phyloP scores from a whole-genome alignment of 2,329 filamentous ascomycete genomes.

The Diaporthe eres region DNA sequence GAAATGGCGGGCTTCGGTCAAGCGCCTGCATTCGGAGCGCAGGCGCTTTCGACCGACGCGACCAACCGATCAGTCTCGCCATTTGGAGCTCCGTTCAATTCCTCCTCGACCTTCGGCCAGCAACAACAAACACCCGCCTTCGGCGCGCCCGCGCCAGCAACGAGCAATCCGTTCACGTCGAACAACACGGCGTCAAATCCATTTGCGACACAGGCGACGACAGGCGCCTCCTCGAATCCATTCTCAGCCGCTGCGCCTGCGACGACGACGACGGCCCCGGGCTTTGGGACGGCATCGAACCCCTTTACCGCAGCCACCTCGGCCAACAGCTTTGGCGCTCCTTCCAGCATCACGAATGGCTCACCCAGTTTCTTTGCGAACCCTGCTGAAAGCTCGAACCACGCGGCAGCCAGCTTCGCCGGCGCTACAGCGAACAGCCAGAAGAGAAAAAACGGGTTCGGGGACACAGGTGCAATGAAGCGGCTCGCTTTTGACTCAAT shows the following conservation, averaged over 20 bases:
- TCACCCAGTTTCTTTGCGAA: constrained; percentile 24
- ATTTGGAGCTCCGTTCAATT: constrained; percentile 41
- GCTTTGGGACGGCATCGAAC: constrained; percentile 27
- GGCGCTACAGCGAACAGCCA: constrained; percentile 21
- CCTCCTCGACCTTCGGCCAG: constrained; percentile 35
- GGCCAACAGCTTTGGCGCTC: constrained; percentile 31
- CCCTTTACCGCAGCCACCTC: constrained; percentile 35
- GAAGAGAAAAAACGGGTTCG: constrained; percentile 41
- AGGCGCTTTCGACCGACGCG: constrained; percentile 42
- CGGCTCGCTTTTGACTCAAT: constrained; percentile 26
- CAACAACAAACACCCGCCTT: constrained; percentile 37
- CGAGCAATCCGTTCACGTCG: constrained; percentile 39
- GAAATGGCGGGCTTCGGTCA: constrained; percentile 43
- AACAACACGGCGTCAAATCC: constrained; percentile 38
- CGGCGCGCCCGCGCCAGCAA: constrained; percentile 27
- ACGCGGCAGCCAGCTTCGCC: neutral
- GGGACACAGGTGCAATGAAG: constrained; percentile 31
- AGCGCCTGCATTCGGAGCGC: constrained; percentile 42
- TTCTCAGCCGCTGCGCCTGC: constrained; percentile 25
- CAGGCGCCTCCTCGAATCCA: constrained; percentile 24
- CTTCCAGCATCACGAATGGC: constrained; percentile 14
- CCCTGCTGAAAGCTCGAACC: constrained; percentile 1
- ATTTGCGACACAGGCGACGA: constrained; percentile 40
- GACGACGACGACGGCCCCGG: constrained; percentile 17
- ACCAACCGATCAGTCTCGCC: constrained; percentile 38